phyloP scores from a whole-genome alignment of 2,329 filamentous ascomycete species.

The Calonectria hongkongensis region DNA sequence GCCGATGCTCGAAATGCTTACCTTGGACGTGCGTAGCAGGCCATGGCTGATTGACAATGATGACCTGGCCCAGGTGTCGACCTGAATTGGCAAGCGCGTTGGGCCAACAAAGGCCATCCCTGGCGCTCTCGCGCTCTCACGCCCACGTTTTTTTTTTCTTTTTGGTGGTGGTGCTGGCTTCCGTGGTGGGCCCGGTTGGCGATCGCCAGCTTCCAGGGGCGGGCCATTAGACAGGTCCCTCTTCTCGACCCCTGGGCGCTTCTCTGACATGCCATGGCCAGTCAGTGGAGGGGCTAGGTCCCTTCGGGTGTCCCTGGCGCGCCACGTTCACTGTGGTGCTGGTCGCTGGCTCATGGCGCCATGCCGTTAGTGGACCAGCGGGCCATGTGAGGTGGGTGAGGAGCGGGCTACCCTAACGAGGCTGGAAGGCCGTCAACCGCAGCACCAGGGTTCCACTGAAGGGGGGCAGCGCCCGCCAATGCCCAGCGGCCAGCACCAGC shows the following conservation, averaged over 20 bases:
- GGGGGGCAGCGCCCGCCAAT: conserved; percentile 12
- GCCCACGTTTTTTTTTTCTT: conserved; percentile 18
- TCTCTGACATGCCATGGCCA: conserved; percentile 18
- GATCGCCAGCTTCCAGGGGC: conserved; percentile 28
- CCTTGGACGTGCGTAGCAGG: conserved; percentile 22
- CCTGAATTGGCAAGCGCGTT: conserved; percentile 19
- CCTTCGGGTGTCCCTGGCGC: conserved; percentile 45
- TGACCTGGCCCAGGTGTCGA: conserved; percentile 21
- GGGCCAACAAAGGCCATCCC: conserved; percentile 22
- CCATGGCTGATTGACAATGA: conserved; percentile 27
- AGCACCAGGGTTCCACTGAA: conserved; percentile 26
- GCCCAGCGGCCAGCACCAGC: conserved; percentile 24
- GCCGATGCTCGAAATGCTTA: conserved; percentile 26
- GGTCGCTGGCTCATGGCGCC: conserved; percentile 46
- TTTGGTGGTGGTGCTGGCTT: conserved; percentile 15
- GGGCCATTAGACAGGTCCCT: conserved; percentile 24
- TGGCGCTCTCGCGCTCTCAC: conserved; percentile 8
- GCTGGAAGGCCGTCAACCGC: conserved; percentile 27
- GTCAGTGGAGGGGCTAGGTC: conserved; percentile 27
- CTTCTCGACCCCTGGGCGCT: conserved; percentile 3
- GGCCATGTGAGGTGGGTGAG: conserved; percentile 33
- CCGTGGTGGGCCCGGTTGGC: conserved; percentile 15
- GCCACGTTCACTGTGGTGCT: conserved; percentile 50
- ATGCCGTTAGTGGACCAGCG: conserved; percentile 47
- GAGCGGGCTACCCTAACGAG: conserved; percentile 28